Base-by-base conservation (phyloP, 2,329 filamentous ascomycete species). In the Phyllosticta citribraziliensis region DNA sequence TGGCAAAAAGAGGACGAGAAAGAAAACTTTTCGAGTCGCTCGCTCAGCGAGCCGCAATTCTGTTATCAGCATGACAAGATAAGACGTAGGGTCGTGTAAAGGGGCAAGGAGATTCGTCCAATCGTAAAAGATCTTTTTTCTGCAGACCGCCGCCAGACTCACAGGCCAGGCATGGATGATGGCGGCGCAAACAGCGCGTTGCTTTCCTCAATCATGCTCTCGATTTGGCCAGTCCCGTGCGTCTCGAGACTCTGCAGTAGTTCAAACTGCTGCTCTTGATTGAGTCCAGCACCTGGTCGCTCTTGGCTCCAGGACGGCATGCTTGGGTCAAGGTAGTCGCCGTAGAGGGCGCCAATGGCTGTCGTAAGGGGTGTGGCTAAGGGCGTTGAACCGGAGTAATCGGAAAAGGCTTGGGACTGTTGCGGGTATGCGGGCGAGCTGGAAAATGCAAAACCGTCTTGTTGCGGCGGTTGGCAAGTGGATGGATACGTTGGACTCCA, bases 221-320 rank as follows among this genome's bases (percentile, higher is more conserved):
- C 72, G 19, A 76, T 72, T 63, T 74, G 73, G 58, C 70, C 68
- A 1, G 70, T 71, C 22, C 74, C 74, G 56, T 74, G 73, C 52
- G 70, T 88, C 72, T 94, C 88, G 35, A 96, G 80, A 56, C 86
- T 85, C 60, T 86, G 84, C 88, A 95, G 91, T 47, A 96, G 78
- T 76, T 96, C 89, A 64, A 87, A 76, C 73, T 94, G 90, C 73
- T 95, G 89, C 68, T 90, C 84, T 65, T 91, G 87, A 63, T 86
- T 92, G 33, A 95, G 77, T 63, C 80, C 80, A 24, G 68, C 68
- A 4, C 68, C 68, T 56, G 72, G 64, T 8, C 56, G 54, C 17
- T 67, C 64, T 33, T 70, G 68, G 51, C 81, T 88, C 65, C 85
- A 90, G 67, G 84, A 84, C 63, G 80, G 82, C 70, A 59, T 56